These are phyloP conservation scores for Epichloe sylvatica DNA, from an alignment of 2,329 filamentous ascomycete species.

Conservation along the genomic window DNA sequence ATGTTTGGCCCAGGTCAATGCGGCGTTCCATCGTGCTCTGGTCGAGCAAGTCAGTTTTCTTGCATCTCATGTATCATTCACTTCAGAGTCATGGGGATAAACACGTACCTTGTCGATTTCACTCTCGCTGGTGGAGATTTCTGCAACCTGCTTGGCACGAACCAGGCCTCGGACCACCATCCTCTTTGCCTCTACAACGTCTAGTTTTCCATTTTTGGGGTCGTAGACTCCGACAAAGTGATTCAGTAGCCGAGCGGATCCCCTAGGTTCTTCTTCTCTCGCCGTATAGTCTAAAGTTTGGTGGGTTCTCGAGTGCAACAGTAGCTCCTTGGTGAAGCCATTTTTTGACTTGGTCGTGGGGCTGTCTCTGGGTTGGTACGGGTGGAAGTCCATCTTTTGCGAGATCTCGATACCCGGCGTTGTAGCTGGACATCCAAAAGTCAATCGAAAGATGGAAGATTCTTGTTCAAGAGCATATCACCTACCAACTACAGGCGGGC, in stretches of 20 bases:
- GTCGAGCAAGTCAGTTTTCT: slow-evolving; percentile 11
- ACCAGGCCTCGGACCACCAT: slow-evolving; percentile 47
- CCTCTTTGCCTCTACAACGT: slow-evolving; percentile 50
- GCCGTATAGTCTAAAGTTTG: slow-evolving; percentile 45
- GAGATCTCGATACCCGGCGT: slow-evolving; percentile 24
- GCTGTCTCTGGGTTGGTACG: slow-evolving; percentile 30
- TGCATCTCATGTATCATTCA: background rate
- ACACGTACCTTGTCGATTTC: slow-evolving; percentile 15
- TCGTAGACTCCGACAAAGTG: slow-evolving; percentile 55
- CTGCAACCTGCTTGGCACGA: slow-evolving; percentile 37
- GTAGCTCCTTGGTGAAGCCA: slow-evolving; percentile 31
- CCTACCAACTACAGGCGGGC: slow-evolving; percentile 40
- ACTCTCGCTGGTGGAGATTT: slow-evolving; percentile 28
- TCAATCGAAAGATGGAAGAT: background rate
- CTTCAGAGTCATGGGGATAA: background rate
- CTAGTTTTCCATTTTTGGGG: slow-evolving; percentile 41
- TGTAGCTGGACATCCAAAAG: slow-evolving; percentile 14
- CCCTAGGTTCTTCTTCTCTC: slow-evolving; percentile 29
- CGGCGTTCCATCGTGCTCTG: slow-evolving; percentile 47
- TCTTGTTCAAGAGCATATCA: background rate
- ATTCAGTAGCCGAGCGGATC: slow-evolving; percentile 30
- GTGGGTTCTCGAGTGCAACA: slow-evolving; percentile 45
- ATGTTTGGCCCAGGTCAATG: slow-evolving; percentile 59
- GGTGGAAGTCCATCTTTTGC: slow-evolving; percentile 28
- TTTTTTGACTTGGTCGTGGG: slow-evolving; percentile 24